Evolutionary conservation across 805 yeast genomes (phyloP), one percentile per base, ranked within the genome.

Genomic region (Teunomyces pallodes): DNA sequence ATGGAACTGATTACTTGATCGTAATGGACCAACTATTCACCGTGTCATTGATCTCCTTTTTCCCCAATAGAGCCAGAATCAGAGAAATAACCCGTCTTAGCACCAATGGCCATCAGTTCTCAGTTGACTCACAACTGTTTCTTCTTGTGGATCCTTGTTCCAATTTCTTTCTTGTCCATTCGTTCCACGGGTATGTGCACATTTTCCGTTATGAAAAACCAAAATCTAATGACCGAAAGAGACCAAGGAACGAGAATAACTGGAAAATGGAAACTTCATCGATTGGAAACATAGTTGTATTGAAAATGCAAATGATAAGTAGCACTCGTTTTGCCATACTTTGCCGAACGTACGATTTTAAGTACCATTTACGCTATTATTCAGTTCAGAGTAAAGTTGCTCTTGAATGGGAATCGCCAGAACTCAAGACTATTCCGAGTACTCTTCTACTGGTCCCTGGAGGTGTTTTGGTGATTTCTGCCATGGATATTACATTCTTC

Each of bases 301-400:
- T 52, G 43, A 46, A 50, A 20, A 51, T 61, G 49, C 56, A 46
- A 9, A 31, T 54, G 17, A 36, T 59, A 17, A 28, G 36, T 4
- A 29, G 44, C 3, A 42, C 42, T 6, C 29, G 50, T 9, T n/a
- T 69, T 12, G 73, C 70, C 1, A 48, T 68, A 1, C 47, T 70
- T 5, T 68, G 65, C 49, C 57, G 74, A 17, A 74, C 69, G 46
- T 65, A 64, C 42, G 67, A 66, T 42, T 67, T 62, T 52, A 55
- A 57, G 45, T 62, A 60, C 43, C 65, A 72, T 9, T 48, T 70
- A 36, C 57, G 75, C 29, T 61, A 52, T 53, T 70, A 65, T 52
- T 32, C 47, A 32, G 35, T 32, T 17, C 40, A 38, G 3, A 38
- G 45, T 4, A 43, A 24, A 0, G 46, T 62, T 10, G 29, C 44